phyloP scores from a whole-genome alignment of 2,329 filamentous ascomycete species.

The Pestalotiopsis sp. region DNA sequence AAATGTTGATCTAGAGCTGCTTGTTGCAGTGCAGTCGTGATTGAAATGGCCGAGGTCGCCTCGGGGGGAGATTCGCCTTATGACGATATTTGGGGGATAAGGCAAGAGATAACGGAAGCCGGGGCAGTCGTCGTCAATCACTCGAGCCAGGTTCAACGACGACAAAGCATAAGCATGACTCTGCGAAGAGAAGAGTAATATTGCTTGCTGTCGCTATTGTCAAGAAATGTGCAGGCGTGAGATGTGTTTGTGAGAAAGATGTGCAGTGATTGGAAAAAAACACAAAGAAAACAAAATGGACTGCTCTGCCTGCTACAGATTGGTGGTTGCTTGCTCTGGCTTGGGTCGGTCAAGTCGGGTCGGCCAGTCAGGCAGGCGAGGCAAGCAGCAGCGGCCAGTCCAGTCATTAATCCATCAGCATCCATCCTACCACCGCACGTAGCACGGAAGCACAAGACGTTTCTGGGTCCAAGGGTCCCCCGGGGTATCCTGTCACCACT shows the following conservation, averaged over 20 bases:
- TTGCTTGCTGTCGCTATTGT: background rate
- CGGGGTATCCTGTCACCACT: background rate
- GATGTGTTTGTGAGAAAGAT: background rate
- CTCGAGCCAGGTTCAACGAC: background rate
- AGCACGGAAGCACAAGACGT: background rate
- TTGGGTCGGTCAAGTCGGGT: background rate
- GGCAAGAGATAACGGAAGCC: background rate
- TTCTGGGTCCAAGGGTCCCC: background rate
- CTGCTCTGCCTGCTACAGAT: background rate
- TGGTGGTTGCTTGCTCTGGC: background rate
- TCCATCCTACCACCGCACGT: background rate
- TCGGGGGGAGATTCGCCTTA: background rate
- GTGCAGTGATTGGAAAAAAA: background rate
- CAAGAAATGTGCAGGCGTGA: background rate
- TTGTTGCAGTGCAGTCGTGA: background rate
- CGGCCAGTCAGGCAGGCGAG: background rate
- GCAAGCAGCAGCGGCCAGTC: background rate
- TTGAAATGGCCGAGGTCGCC: conserved; percentile 2
- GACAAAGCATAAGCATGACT: background rate
- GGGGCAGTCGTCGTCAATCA: background rate
- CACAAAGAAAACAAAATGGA: background rate
- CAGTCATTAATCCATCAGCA: background rate
- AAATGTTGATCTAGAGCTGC: background rate
- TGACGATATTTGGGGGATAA: conserved; percentile 8
- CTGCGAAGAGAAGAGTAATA: background rate